phyloP scores from a whole-genome alignment of 805 yeast species.

The Candida dajiaensis region DNA sequence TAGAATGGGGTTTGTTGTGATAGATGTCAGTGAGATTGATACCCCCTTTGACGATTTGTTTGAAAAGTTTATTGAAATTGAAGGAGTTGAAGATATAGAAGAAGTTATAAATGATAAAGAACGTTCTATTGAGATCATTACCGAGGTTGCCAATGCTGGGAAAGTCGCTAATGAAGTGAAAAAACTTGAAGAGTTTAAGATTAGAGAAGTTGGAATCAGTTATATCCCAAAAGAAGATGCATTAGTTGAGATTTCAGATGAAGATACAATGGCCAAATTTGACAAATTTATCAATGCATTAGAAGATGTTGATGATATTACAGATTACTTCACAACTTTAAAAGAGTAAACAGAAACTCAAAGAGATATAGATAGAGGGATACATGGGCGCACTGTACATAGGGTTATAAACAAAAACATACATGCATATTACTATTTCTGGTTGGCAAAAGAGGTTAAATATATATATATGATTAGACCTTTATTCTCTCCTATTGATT shows the following conservation, averaged over 20 bases:
- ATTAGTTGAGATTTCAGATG: slow-evolving; percentile 46
- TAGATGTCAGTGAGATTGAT: slow-evolving; percentile 32
- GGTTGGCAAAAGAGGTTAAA: background rate
- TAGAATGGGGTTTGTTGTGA: slow-evolving; percentile 64
- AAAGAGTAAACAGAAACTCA: slow-evolving; percentile 14
- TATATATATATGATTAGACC: too few relatives aligned
- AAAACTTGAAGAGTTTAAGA: slow-evolving; percentile 36
- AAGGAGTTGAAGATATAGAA: slow-evolving; percentile 69
- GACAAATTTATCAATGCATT: slow-evolving; percentile 53
- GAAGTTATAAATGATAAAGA: slow-evolving; percentile 29
- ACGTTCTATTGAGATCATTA: slow-evolving; percentile 41
- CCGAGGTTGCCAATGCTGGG: slow-evolving; percentile 61
- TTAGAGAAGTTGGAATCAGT: slow-evolving; percentile 67
- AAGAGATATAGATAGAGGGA: background rate
- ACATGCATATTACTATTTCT: background rate
- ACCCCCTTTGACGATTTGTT: slow-evolving; percentile 56
- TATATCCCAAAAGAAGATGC: slow-evolving; percentile 61
- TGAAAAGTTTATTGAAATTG: slow-evolving; percentile 70
- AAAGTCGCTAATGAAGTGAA: slow-evolving; percentile 54
- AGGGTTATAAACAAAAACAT: background rate
- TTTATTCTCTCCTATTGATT: background rate
- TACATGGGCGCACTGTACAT: background rate
- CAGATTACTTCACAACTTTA: slow-evolving; percentile 70
- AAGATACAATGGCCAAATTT: slow-evolving; percentile 44
- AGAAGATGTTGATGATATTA: slow-evolving; percentile 81